These are phyloP conservation scores for Candida tibetensis DNA, from an alignment of 805 yeast species.

Conservation along the genomic window DNA sequence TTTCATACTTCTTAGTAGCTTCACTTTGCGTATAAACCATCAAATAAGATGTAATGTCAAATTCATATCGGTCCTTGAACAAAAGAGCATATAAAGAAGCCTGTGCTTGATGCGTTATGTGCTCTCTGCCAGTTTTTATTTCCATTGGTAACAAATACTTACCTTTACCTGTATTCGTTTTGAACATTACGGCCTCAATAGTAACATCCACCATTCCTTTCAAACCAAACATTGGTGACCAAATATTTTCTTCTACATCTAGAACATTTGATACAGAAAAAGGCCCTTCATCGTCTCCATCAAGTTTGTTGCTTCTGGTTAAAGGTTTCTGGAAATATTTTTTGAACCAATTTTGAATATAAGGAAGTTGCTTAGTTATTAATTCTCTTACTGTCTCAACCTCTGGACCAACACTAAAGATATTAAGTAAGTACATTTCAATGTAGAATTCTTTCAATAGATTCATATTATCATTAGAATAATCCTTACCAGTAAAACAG, in stretches of 20 bases:
- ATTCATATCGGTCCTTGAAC: slow-evolving; percentile 73
- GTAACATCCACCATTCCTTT: slow-evolving; percentile 91
- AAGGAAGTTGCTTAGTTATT: slow-evolving; percentile 47
- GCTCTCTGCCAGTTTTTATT: slow-evolving; percentile 77
- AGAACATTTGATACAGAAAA: slow-evolving; percentile 54
- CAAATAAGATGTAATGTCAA: slow-evolving; percentile 61
- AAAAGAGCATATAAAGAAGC: slow-evolving; percentile 77
- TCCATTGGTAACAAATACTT: slow-evolving; percentile 74
- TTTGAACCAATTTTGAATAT: slow-evolving; percentile 53
- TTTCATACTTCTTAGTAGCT: slow-evolving; percentile 53
- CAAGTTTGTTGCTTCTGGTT: slow-evolving; percentile 5
- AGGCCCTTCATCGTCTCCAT: slow-evolving; percentile 6
- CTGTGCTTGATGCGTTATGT: slow-evolving; percentile 78
- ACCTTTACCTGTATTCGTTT: slow-evolving; percentile 33
- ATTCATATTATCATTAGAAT: slow-evolving; percentile 38
- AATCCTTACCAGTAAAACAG: slow-evolving; percentile 42
- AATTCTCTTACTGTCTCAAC: slow-evolving; percentile 41
- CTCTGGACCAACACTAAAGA: slow-evolving; percentile 54
- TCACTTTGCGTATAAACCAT: slow-evolving; percentile 70
- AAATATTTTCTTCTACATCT: slow-evolving; percentile 85
- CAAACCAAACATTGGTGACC: slow-evolving; percentile 89
- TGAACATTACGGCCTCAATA: slow-evolving; percentile 51
- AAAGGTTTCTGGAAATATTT: slow-evolving; percentile 36
- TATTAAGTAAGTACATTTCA: slow-evolving; percentile 45
- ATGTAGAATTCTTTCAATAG: slow-evolving; percentile 37